phyloP scores from a whole-genome alignment of 768 basidiomycete genomes.

The Pseudohyphozyma bogoriensis region DNA sequence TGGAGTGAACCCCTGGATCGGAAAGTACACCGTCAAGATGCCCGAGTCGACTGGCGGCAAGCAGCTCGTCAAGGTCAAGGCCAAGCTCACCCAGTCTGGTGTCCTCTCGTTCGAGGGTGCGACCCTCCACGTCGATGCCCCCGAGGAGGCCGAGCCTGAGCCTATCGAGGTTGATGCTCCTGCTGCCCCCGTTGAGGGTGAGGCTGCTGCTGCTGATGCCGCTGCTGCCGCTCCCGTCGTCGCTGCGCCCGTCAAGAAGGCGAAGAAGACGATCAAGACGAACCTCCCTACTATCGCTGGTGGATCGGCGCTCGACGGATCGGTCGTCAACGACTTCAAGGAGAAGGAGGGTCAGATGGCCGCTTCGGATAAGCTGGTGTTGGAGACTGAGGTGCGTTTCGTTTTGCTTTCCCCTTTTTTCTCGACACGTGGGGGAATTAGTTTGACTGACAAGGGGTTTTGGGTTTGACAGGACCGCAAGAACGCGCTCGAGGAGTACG shows the following conservation, averaged over 20 bases:
- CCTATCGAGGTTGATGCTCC: slow-evolving; percentile 57
- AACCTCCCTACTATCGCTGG: slow-evolving; percentile 63
- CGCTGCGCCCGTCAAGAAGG: slow-evolving; percentile 50
- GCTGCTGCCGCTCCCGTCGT: slow-evolving; percentile 41
- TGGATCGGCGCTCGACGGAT: slow-evolving; percentile 55
- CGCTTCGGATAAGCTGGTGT: slow-evolving; percentile 84
- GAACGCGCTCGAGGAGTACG: slow-evolving; percentile 97
- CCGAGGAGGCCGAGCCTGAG: slow-evolving; percentile 47
- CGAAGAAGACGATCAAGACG: slow-evolving; percentile 78
- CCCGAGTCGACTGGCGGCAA: slow-evolving; percentile 66
- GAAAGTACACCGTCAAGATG: slow-evolving; percentile 66
- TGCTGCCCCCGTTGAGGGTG: slow-evolving; percentile 34
- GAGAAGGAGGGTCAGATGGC: slow-evolving; percentile 85
- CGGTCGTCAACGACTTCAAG: slow-evolving; percentile 53
- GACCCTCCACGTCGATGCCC: slow-evolving; percentile 59
- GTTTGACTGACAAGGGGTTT: neutral
- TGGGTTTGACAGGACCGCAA: slow-evolving; percentile 66
- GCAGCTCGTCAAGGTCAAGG: slow-evolving; percentile 80
- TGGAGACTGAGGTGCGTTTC: slow-evolving; percentile 79
- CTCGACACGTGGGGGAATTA: slow-evolving; percentile 5
- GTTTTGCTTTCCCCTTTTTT: neutral
- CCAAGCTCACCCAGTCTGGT: slow-evolving; percentile 74
- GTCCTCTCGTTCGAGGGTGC: slow-evolving; percentile 75
- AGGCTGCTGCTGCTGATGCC: slow-evolving; percentile 14
- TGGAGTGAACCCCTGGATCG: slow-evolving; percentile 73